These are phyloP conservation scores for Coemansia sp. DNA, from an alignment of 192 early-diverging fungal species.

Conservation along the genomic window DNA sequence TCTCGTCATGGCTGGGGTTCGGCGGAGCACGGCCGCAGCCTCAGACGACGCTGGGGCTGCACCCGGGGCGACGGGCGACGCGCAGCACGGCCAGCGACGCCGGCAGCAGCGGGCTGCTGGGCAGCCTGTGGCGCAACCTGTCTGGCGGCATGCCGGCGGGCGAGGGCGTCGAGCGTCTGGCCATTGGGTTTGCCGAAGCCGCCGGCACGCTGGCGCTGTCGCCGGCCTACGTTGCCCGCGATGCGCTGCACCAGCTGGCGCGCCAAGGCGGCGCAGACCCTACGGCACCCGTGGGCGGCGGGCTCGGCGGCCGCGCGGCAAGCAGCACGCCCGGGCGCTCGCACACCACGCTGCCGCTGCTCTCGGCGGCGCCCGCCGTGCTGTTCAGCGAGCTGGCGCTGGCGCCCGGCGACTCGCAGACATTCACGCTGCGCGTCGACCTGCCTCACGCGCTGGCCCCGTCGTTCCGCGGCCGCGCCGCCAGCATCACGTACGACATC, in stretches of 20 bases:
- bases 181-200: slow-evolving; percentile 46
- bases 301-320: slow-evolving; percentile 34
- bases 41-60: slow-evolving; percentile 6
- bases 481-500: slow-evolving; percentile 40
- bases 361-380: slow-evolving; percentile 35
- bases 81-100: slow-evolving; percentile 20
- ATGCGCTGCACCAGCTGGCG: slow-evolving; percentile 42
- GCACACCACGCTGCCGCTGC: slow-evolving; percentile 27
- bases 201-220: slow-evolving; percentile 38
- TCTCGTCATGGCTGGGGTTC: slow-evolving; percentile 45
- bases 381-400: slow-evolving; percentile 50
- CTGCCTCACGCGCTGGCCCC: slow-evolving; percentile 40
- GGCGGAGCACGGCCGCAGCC: slow-evolving; percentile 16
- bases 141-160: slow-evolving; percentile 24
- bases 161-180: slow-evolving; percentile 31
- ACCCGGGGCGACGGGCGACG: slow-evolving; percentile 5
- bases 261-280: slow-evolving; percentile 25
- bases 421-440: slow-evolving; percentile 36
- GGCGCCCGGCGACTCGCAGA: slow-evolving; percentile 47
- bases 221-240: slow-evolving; percentile 35
- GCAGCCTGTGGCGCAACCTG: slow-evolving; percentile 48
- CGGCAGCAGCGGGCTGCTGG: slow-evolving; percentile 42
- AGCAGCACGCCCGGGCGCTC: slow-evolving; percentile 11
- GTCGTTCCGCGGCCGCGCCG: slow-evolving; percentile 42
- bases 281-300: slow-evolving; percentile 35